These are phyloP conservation scores for Conidiobolus incongruus DNA, from an alignment of 371 early-diverging fungal genomes.

Conservation along the genomic window DNA sequence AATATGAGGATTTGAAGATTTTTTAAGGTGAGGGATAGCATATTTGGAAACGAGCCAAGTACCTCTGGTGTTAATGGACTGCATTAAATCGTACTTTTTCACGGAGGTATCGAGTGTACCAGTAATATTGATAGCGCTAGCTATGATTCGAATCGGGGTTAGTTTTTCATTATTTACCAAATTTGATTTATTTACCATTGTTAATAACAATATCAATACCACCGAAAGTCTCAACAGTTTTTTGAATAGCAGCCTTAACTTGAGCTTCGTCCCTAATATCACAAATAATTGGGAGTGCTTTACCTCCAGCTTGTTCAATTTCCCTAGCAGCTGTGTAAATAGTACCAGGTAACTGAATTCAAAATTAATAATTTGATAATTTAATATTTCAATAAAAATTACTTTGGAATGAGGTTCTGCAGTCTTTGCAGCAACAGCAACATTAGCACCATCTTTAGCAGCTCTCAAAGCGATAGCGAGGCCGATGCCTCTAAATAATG, in stretches of 20 bases:
- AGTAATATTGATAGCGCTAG: conserved; percentile 47
- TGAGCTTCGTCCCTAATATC: too few relatives aligned
- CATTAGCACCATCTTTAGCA: conserved; percentile 38
- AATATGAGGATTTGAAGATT: conserved; percentile 32
- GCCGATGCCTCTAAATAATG: conserved; percentile 38
- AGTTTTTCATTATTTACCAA: conserved; percentile 38
- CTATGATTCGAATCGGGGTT: conserved; percentile 5
- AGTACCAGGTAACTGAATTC: conserved; percentile 3
- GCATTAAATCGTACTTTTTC: conserved; percentile 64
- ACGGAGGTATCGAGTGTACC: conserved; percentile 27
- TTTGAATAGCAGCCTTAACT: too few relatives aligned
- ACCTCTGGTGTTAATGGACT: conserved; percentile 47
- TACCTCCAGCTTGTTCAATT: too few relatives aligned
- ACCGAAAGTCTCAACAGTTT: too few relatives aligned
- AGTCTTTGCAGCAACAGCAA: conserved; percentile 62
- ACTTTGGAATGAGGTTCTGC: conserved; percentile 43
- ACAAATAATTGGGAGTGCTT: too few relatives aligned
- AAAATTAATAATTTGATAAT: neutral
- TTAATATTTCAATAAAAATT: neutral
- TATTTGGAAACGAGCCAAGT: too few relatives aligned
- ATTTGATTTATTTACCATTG: conserved; percentile 28
- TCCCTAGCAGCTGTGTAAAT: too few relatives aligned
- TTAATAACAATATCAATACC: conserved; percentile 61
- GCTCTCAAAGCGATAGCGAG: too few relatives aligned
- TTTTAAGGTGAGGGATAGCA: conserved; percentile 35